Base-by-base conservation (phyloP, 1,139 yeast species). In the Taphrina flavorubra region DNA sequence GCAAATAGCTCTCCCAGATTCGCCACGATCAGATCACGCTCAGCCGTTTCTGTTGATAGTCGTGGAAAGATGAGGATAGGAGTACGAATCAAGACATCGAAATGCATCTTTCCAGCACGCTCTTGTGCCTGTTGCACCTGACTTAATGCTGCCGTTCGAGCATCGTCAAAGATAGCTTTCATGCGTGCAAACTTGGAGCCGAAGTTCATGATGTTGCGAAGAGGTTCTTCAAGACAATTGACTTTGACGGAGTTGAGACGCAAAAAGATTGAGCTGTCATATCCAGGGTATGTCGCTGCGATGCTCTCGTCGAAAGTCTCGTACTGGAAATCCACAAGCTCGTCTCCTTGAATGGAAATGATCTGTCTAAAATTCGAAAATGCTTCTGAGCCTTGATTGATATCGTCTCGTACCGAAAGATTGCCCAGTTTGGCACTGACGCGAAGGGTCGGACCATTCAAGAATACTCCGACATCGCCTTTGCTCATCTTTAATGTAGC, bases 141-240 rank as follows among this genome's bases (percentile, higher is more conserved):
- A 69, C 85, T 81, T 75, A 86, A 81, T 0, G 98, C 97, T 13
- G 92, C 90, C 74, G 89, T 91, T 71, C 99, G 84, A 0, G 98
- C 96, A 18, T 85, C 81, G 74, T 94, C 99, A 77, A 89, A 94
- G 16, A 92, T 82, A 1, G 86, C 86, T 77, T 94, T 94, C 97
- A 94, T 91, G 73, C 85, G 85, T 71, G 87, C 88, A 75, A 95
- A 90, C 74, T 89, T 89, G 72, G 85, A 85, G 74, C 91, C 79
- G 75, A 87, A 92, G 42, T 84, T 82, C 55, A 89, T 76, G 11
- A 94, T 84, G 72, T 87, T 84, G 56, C 87, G 83, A 73, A 91
- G 83, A 0, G 98, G 89, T 71, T 87, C 89, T 74, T 92, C 97
- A 31, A 91, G 86, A 75, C 92, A 90, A 76, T 87, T 89, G 6